phyloP scores from a whole-genome alignment of 192 early-diverging fungal genomes.

The Backusella luteola region DNA sequence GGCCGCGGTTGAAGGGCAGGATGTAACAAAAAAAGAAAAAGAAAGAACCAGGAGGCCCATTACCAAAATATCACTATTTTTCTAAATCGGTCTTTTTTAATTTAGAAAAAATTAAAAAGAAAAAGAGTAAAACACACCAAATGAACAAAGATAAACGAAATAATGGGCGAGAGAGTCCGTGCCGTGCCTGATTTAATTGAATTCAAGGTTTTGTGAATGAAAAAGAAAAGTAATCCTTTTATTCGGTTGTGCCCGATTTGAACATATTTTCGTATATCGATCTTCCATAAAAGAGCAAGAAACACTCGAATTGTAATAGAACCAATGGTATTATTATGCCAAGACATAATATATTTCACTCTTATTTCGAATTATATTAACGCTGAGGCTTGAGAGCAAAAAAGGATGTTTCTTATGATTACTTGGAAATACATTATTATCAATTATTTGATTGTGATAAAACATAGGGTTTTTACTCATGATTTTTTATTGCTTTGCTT shows the following conservation, averaged over 20 bases:
- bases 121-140: background rate
- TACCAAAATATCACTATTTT: background rate
- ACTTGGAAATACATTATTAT: background rate
- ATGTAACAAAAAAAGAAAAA: background rate
- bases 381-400: background rate
- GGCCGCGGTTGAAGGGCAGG: background rate
- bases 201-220: background rate
- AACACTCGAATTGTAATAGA: background rate
- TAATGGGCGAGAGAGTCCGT: background rate
- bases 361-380: background rate
- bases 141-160: background rate
- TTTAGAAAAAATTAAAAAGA: background rate
- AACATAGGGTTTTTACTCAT: background rate
- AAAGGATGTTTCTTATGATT: background rate
- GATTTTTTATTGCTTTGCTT: background rate
- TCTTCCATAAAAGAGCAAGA: background rate
- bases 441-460: background rate
- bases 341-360: background rate
- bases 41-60: background rate
- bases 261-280: background rate
- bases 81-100: background rate
- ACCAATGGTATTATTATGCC: conserved; percentile 2
- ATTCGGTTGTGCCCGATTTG: conserved; percentile 2
- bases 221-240: background rate
- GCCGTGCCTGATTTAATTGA: background rate